Conservation (phyloP, 495 filamentous ascomycete species). For the Cryomyces minteri region DNA sequence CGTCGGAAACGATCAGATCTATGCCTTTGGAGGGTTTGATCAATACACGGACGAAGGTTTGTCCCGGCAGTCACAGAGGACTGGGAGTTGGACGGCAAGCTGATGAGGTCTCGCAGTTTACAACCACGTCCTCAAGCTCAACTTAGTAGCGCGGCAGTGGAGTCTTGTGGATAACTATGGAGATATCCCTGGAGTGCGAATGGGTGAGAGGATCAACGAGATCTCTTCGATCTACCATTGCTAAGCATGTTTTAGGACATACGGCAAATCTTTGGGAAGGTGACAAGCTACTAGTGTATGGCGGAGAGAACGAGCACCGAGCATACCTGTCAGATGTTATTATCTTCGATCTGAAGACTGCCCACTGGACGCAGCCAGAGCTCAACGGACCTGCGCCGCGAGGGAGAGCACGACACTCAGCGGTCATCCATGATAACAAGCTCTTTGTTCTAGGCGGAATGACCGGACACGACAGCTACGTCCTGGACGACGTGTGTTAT, state of each 20-base stretch:
- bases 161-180: constrained; percentile 95
- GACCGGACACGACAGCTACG: constrained; percentile 68
- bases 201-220: constrained; percentile 44
- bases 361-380: constrained; percentile 83
- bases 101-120: constrained; percentile 40
- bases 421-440: constrained; percentile 90
- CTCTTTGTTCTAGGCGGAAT: constrained; percentile 87
- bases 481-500: constrained; percentile 89
- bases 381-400: constrained; percentile 67
- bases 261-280: constrained; percentile 90
- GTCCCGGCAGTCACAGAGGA: no score
- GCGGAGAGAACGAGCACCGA: constrained; percentile 92
- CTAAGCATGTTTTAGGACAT: constrained; percentile 40
- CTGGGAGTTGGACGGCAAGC: background rate
- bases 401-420: constrained; percentile 81
- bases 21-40: constrained; percentile 97
- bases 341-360: constrained; percentile 83
- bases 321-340: constrained; percentile 91
- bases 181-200: constrained; percentile 91
- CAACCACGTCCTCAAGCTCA: constrained; percentile 84
- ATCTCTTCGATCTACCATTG: background rate
- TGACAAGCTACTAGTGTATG: constrained; percentile 86
- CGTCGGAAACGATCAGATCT: constrained; percentile 87
- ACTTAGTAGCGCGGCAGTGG: constrained; percentile 78
- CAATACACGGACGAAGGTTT: constrained; percentile 89